phyloP scores from a whole-genome alignment of 768 basidiomycete species.

The Lactarius quietus region DNA sequence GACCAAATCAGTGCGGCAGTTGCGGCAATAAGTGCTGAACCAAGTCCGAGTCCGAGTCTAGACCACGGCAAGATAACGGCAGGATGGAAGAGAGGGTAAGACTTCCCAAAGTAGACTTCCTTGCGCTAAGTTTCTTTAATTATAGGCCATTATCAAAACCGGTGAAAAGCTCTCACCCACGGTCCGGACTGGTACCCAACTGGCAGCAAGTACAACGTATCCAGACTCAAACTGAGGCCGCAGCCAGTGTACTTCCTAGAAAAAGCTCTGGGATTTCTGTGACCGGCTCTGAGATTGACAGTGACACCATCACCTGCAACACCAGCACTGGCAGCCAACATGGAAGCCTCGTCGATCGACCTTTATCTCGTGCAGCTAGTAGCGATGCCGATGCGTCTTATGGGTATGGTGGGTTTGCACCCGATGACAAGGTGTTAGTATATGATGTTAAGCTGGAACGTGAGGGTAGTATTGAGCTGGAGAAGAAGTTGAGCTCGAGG shows the following conservation, averaged over 20 bases:
- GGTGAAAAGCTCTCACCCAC: neutral
- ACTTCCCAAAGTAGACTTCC: neutral
- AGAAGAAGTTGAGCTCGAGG: neutral
- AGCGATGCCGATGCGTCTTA: neutral
- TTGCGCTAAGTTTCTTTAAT: too few species aligned
- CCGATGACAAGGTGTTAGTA: neutral
- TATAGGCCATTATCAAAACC: neutral
- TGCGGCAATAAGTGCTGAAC: neutral
- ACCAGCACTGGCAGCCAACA: too few species aligned
- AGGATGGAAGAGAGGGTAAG: neutral
- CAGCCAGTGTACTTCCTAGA: neutral
- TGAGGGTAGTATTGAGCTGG: neutral
- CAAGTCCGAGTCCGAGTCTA: too few species aligned
- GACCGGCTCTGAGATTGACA: neutral
- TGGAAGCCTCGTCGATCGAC: too few species aligned
- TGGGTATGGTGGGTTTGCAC: neutral
- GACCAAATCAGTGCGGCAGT: neutral
- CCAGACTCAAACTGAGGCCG: too few species aligned
- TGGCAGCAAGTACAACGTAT: neutral
- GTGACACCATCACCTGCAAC: too few species aligned
- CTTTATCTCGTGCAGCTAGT: too few species aligned
- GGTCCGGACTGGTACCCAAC: neutral
- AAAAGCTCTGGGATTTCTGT: neutral
- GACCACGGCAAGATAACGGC: too few species aligned
- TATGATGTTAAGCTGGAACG: neutral